Evolutionary conservation across 2,329 filamentous ascomycete genomes (phyloP).

Genomic region (Dactylellina parvicollis): DNA sequence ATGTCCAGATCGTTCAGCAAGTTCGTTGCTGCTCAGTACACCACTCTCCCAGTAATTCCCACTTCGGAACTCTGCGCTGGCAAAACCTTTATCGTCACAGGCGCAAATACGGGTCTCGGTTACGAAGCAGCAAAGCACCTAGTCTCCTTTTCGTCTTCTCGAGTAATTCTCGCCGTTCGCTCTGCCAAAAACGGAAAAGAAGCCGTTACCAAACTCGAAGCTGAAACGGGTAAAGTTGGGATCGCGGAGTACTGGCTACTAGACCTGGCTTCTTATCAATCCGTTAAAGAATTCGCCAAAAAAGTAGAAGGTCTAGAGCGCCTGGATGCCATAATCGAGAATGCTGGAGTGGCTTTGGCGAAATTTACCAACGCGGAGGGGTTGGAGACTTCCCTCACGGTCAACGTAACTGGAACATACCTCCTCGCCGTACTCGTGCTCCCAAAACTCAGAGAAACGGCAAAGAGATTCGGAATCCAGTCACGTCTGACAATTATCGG

Average conservation of each 20-base stretch:
- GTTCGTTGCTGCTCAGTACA: constrained; percentile 27
- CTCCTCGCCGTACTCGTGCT: constrained; percentile 67
- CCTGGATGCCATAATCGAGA: constrained; percentile 61
- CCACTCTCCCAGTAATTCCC: constrained; percentile 23
- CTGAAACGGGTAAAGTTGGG: constrained; percentile 56
- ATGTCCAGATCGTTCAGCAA: background rate
- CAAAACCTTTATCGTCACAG: constrained; percentile 62
- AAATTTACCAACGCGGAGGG: constrained; percentile 60
- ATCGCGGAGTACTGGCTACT: constrained; percentile 57
- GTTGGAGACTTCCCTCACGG: constrained; percentile 68
- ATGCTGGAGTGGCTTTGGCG: constrained; percentile 32
- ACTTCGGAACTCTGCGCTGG: constrained; percentile 22
- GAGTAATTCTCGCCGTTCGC: constrained; percentile 63
- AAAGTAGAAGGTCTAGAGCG: constrained; percentile 60
- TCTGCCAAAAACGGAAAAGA: constrained; percentile 62
- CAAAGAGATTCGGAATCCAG: constrained; percentile 59
- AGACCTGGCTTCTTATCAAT: constrained; percentile 64
- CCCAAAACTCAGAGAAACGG: constrained; percentile 62
- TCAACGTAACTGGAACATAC: constrained; percentile 69
- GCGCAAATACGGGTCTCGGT: constrained; percentile 64
- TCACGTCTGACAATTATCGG: constrained; percentile 60
- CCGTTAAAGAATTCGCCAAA: constrained; percentile 62
- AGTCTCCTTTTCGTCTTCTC: constrained; percentile 59
- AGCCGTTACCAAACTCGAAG: constrained; percentile 62
- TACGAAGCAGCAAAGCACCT: constrained; percentile 62